Percentiles rank a stretch among this genome's conserved stretches.
These are phyloP conservation scores for Metschnikowia drakensbergensis DNA, from an alignment of 805 yeast genomes.

Conservation along the genomic window DNA sequence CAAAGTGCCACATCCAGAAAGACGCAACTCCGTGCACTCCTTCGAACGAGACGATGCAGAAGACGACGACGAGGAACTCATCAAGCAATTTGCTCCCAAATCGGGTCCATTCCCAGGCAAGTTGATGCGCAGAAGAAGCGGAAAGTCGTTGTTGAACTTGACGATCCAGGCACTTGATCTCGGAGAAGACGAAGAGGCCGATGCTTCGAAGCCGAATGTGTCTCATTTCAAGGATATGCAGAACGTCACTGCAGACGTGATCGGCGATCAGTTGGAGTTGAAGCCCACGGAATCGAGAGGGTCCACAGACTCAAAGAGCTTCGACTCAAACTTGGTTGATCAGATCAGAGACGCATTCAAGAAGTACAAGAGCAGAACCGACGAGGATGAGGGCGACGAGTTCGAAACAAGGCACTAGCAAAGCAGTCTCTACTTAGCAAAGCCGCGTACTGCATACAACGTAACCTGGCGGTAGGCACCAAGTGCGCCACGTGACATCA, in stretches of 20 bases:
- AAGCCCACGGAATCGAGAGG: slow-evolving; percentile 21
- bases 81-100: slow-evolving; percentile 42
- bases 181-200: slow-evolving; percentile 53
- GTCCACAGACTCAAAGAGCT: slow-evolving; percentile 27
- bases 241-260: slow-evolving; percentile 21
- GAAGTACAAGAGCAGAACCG: slow-evolving; percentile 26
- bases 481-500: background rate
- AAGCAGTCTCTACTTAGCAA: too few species aligned
- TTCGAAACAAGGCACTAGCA: slow-evolving; percentile 45
- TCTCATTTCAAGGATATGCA: slow-evolving; percentile 15
- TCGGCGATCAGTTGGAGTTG: slow-evolving; percentile 15
- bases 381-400: slow-evolving; percentile 39
- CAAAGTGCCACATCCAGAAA: slow-evolving; percentile 15
- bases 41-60: slow-evolving; percentile 20
- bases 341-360: slow-evolving; percentile 37
- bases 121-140: slow-evolving; percentile 63
- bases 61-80: slow-evolving; percentile 26
- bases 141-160: slow-evolving; percentile 66
- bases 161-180: slow-evolving; percentile 66
- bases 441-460: too few species aligned
- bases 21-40: slow-evolving; percentile 29
- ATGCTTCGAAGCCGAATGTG: slow-evolving; percentile 16
- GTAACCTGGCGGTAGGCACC: too few species aligned
- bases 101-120: slow-evolving; percentile 50
- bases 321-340: slow-evolving; percentile 30